These are phyloP conservation scores for Trichoderma arundinaceum DNA, from an alignment of 2,329 filamentous ascomycete species.

Conservation along the genomic window DNA sequence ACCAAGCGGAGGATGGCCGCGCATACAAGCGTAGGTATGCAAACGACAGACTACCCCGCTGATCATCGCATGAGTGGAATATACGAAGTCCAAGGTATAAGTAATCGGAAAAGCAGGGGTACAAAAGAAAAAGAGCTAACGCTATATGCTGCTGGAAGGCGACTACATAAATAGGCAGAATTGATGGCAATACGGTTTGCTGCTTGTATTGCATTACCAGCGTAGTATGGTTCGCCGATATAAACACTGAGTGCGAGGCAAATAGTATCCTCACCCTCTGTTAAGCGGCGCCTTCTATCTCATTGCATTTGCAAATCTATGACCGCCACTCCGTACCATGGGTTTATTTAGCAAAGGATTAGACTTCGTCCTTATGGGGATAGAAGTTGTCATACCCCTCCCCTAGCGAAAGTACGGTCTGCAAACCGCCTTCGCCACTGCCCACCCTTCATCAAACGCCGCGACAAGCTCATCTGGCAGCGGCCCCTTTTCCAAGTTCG, in stretches of 20 bases:
- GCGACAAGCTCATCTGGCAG: slow-evolving; percentile 28
- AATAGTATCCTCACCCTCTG: background rate
- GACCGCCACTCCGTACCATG: background rate
- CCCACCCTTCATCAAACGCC: slow-evolving; percentile 30
- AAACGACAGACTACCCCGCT: background rate
- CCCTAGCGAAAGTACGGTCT: slow-evolving; percentile 26
- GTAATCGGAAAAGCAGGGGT: slow-evolving; percentile 2
- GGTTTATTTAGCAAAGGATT: background rate
- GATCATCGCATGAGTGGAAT: background rate
- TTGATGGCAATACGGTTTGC: background rate
- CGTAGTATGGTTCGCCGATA: background rate
- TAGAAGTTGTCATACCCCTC: background rate
- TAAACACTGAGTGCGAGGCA: background rate
- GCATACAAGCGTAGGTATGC: background rate
- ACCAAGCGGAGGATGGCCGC: background rate
- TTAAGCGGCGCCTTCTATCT: background rate
- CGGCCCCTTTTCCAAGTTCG: slow-evolving; percentile 28
- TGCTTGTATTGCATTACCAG: background rate
- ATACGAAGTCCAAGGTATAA: background rate
- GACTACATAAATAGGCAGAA: background rate
- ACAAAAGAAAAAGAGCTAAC: background rate
- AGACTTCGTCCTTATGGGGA: background rate
- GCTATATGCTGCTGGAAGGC: background rate
- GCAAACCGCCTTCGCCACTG: slow-evolving; percentile 18
- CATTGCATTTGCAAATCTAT: background rate